A percentile compares a stretch with the other conserved stretches of the same genome.
Evolutionary conservation across 176 grass and related monocot species (phyloP).

Genomic region (Triticum monococcum): DNA sequence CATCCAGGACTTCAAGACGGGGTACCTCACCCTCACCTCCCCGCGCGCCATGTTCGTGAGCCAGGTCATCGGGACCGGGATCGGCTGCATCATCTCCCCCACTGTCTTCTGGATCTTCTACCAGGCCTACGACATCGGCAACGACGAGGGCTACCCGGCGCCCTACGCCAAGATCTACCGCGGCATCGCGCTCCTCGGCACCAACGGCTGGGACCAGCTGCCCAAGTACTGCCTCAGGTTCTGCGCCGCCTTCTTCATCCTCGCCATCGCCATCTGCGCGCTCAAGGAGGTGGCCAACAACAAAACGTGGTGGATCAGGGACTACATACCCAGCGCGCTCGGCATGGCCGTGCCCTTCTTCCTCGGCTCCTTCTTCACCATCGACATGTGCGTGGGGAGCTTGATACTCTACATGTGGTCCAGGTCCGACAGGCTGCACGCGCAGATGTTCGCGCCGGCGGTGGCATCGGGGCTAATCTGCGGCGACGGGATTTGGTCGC

Average conservation of each 20-base stretch:
- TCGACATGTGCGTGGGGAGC: conserved; percentile 65
- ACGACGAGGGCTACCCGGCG: conserved; percentile 32
- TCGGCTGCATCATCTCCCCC: conserved; percentile 58
- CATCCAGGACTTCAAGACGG: conserved; percentile 73
- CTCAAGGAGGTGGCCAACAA: conserved; percentile 51
- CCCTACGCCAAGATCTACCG: conserved; percentile 68
- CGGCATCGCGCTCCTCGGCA: conserved; percentile 47
- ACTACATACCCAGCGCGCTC: conserved; percentile 63
- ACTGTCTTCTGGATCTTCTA: conserved; percentile 75
- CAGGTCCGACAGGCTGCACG: neutral
- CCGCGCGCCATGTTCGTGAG: conserved; percentile 63
- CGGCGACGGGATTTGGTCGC: conserved; percentile 50
- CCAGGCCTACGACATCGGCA: conserved; percentile 40
- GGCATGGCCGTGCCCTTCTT: conserved; percentile 70
- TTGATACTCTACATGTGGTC: conserved; percentile 42
- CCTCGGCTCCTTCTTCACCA: conserved; percentile 65
- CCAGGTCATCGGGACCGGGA: conserved; percentile 47
- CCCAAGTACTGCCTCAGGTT: conserved; percentile 54
- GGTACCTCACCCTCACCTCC: conserved; percentile 55
- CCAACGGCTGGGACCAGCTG: conserved; percentile 45
- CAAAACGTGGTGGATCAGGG: conserved; percentile 21
- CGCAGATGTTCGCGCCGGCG: conserved; percentile 43
- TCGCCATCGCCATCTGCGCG: conserved; percentile 51
- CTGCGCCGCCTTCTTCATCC: conserved; percentile 63
- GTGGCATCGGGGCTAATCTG: conserved; percentile 55